Evolutionary conservation across 2,329 filamentous ascomycete species (phyloP).

Genomic region (Arthrobotrys entomopaga): DNA sequence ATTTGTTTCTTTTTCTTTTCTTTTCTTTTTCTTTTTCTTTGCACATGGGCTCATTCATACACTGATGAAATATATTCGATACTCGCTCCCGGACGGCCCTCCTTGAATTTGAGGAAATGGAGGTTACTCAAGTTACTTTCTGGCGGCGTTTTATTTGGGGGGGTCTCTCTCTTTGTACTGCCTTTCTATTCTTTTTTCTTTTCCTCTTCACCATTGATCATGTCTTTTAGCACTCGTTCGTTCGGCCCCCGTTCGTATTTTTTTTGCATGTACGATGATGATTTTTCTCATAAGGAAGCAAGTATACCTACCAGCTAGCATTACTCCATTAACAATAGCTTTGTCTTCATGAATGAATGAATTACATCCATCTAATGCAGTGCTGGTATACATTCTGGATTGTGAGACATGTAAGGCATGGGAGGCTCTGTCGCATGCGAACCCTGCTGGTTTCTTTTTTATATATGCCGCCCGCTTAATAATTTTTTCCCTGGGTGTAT

Average conservation of each 20-base stretch:
- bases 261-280: no score
- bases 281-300: background rate
- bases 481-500: no score
- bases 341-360: no score
- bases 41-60: slow-evolving; percentile 9
- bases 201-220: background rate
- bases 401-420: no score
- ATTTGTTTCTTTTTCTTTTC: slow-evolving; percentile 56
- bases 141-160: slow-evolving; percentile 58
- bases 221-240: slow-evolving; percentile 1
- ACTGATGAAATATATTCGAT: slow-evolving; percentile 8
- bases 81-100: slow-evolving; percentile 55
- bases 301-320: background rate
- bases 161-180: slow-evolving; percentile 30
- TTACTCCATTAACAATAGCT: background rate
- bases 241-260: no score
- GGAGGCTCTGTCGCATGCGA: no score
- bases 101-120: slow-evolving; percentile 60
- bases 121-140: slow-evolving; percentile 57
- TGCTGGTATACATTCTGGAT: no score
- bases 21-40: slow-evolving; percentile 20
- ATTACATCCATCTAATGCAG: no score
- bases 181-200: slow-evolving; percentile 23
- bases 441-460: no score
- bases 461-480: no score